Conservation (phyloP, 176 grass and related monocot genomes). For the Raddia distichophylla region DNA sequence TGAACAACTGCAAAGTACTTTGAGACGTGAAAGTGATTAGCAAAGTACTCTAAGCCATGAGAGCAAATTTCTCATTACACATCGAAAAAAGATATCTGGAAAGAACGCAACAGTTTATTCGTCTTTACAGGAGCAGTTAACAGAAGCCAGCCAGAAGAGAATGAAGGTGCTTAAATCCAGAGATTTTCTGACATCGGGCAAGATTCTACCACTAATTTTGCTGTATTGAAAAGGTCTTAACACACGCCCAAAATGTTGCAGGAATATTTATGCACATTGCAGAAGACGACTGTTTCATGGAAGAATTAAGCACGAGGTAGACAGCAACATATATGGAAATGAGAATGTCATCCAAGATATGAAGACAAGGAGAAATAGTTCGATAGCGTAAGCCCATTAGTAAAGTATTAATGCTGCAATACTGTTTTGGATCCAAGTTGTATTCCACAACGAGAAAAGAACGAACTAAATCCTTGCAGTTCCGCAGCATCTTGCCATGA, state of each 20-base stretch:
- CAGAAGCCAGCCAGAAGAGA: background rate
- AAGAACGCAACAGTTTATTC: background rate
- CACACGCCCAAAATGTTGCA: slow-evolving; percentile 1
- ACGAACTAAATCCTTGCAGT: background rate
- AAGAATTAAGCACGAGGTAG: background rate
- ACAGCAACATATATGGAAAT: background rate
- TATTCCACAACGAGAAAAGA: background rate
- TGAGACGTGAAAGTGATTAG: too few relatives aligned
- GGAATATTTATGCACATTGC: background rate
- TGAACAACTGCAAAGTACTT: too few relatives aligned
- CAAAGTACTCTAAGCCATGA: too few relatives aligned
- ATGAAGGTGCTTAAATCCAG: background rate
- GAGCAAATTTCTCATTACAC: background rate
- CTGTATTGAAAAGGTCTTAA: background rate
- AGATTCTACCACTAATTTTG: background rate
- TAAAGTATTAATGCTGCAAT: background rate
- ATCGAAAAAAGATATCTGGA: slow-evolving; percentile 33
- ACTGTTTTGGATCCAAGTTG: background rate
- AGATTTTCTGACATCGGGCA: background rate
- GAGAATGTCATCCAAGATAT: background rate
- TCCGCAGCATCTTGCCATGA: background rate
- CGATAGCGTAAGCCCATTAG: background rate
- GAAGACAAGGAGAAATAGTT: background rate
- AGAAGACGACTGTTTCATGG: background rate
- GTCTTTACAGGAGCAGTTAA: background rate